phyloP scores from a whole-genome alignment of 495 filamentous ascomycete genomes.

The Chaetomium tenue region DNA sequence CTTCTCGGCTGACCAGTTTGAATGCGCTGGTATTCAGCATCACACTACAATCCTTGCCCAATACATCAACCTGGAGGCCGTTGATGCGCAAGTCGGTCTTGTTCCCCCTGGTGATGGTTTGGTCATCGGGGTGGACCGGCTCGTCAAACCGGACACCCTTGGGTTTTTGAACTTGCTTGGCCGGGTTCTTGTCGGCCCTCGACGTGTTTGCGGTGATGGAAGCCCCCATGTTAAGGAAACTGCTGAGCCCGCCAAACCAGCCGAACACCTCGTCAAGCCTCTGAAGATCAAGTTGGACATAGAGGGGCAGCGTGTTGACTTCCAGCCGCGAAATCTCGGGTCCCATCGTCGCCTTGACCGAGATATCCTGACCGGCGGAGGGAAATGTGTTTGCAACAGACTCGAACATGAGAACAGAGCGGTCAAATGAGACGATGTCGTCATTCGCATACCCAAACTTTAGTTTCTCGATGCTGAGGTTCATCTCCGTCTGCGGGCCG shows the following conservation, averaged over 20 bases:
- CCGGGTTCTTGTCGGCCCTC: slow-evolving; percentile 42
- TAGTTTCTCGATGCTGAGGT: slow-evolving; percentile 61
- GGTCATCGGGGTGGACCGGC: slow-evolving; percentile 48
- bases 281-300: slow-evolving; percentile 73
- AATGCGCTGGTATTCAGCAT: slow-evolving; percentile 71
- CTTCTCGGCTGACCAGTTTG: slow-evolving; percentile 70
- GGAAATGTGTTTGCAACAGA: slow-evolving; percentile 64
- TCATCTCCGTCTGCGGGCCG: slow-evolving; percentile 39
- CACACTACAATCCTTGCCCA: slow-evolving; percentile 74
- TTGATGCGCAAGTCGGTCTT: slow-evolving; percentile 78
- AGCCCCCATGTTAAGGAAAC: slow-evolving; percentile 80
- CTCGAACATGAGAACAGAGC: slow-evolving; percentile 63
- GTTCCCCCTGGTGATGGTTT: slow-evolving; percentile 47
- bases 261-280: slow-evolving; percentile 80
- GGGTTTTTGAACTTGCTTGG: slow-evolving; percentile 40
- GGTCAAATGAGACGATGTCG: slow-evolving; percentile 71
- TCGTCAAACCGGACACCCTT: slow-evolving; percentile 75
- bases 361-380: slow-evolving; percentile 62
- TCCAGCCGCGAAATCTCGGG: slow-evolving; percentile 56
- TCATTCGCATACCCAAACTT: slow-evolving; percentile 70
- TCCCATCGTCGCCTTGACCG: slow-evolving; percentile 56
- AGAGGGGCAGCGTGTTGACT: slow-evolving; percentile 79
- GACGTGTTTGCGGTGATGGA: slow-evolving; percentile 75
- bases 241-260: slow-evolving; percentile 90
- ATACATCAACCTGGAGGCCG: slow-evolving; percentile 67